Conservation (phyloP, 2,329 filamentous ascomycete species). For the Aspergillus latus region DNA sequence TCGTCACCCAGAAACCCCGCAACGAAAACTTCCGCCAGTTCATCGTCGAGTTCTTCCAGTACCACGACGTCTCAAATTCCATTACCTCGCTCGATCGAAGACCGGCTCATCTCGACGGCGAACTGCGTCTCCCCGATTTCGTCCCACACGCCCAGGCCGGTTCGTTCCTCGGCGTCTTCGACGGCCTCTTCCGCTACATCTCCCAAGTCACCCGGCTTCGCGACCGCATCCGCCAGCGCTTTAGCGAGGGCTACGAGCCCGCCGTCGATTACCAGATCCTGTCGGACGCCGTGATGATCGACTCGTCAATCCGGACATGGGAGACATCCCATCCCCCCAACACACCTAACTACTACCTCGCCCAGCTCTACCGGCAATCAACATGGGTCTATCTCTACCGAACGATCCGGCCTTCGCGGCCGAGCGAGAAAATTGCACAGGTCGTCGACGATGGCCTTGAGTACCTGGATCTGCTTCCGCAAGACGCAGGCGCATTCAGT, state of each 20-base stretch:
- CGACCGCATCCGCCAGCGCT: constrained; percentile 69
- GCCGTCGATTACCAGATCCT: constrained; percentile 72
- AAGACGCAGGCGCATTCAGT: constrained; percentile 56
- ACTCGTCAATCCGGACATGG: constrained; percentile 73
- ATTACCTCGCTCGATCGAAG: constrained; percentile 57
- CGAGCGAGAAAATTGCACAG: constrained; percentile 55
- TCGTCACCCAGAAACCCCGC: constrained; percentile 59
- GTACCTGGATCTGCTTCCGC: constrained; percentile 57
- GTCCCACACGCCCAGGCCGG: constrained; percentile 57
- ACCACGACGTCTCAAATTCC: constrained; percentile 65
- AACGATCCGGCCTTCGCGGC: constrained; percentile 58
- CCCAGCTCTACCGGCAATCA: constrained; percentile 61
- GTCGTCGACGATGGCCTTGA: constrained; percentile 60
- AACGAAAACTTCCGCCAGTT: constrained; percentile 71
- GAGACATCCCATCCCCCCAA: constrained; percentile 57
- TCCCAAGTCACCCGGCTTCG: constrained; percentile 76
- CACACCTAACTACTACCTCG: constrained; percentile 56
- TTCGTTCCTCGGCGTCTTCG: constrained; percentile 74
- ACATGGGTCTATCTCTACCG: constrained; percentile 65
- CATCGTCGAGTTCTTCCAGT: constrained; percentile 77
- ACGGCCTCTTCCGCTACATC: constrained; percentile 77
- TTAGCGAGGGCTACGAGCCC: constrained; percentile 62
- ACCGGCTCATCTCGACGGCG: constrained; percentile 53
- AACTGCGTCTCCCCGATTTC: constrained; percentile 55
- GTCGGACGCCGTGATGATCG: constrained; percentile 72